Evolutionary conservation across 495 filamentous ascomycete species (phyloP).

Genomic region (Aspergillus sclerotiicarbonarius): DNA sequence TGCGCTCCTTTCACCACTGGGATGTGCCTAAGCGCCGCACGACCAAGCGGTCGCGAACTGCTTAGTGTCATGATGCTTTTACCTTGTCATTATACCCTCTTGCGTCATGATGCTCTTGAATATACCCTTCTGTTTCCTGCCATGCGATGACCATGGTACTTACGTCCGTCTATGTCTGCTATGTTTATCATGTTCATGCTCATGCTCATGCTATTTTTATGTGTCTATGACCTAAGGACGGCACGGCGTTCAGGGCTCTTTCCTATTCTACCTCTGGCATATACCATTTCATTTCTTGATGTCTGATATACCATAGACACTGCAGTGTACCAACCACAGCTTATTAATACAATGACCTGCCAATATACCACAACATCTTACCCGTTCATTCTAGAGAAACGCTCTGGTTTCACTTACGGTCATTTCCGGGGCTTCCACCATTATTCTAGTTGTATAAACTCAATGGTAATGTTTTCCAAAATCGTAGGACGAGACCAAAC

Average conservation of each 20-base stretch:
- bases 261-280: not conserved
- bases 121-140: not conserved
- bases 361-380: not conserved
- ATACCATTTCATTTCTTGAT: not conserved
- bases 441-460: too few relatives aligned
- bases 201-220: not conserved
- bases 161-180: not conserved
- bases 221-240: not conserved
- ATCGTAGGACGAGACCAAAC: too few relatives aligned
- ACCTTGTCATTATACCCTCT: not conserved
- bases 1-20: conserved; percentile 71
- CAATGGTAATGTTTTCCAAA: too few relatives aligned
- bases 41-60: conserved; percentile 32
- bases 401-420: too few relatives aligned
- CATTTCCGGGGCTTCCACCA: too few relatives aligned
- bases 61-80: conserved; percentile 4
- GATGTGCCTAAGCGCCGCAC: conserved; percentile 46
- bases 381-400: too few relatives aligned
- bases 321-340: not conserved
- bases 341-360: not conserved
- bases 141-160: not conserved
- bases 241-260: not conserved
- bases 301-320: not conserved
- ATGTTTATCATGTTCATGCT: not conserved
- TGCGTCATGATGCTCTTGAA: not conserved